Evolutionary conservation across 2,329 filamentous ascomycete species (phyloP).

Genomic region (Aspergillus hiratsukae): DNA sequence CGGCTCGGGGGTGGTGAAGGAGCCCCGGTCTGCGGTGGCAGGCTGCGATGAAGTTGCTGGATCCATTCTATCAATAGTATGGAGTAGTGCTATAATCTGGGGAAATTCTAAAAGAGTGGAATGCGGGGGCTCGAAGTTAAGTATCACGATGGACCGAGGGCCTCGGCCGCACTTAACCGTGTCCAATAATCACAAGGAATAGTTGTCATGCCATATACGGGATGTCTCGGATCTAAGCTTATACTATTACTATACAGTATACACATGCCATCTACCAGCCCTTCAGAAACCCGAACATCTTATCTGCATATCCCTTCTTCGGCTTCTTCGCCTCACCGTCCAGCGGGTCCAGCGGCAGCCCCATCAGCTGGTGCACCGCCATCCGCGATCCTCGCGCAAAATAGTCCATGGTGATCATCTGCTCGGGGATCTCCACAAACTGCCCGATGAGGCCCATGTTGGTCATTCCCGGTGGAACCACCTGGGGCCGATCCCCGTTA

Average conservation of each 20-base stretch:
- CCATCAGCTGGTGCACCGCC: constrained; percentile 31
- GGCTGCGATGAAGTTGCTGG: not conserved
- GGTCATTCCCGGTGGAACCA: constrained; percentile 32
- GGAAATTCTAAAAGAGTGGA: not conserved
- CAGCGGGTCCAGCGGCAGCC: constrained; percentile 10
- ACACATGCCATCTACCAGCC: not conserved
- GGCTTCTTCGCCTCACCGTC: constrained; percentile 7
- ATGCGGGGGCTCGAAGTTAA: not conserved
- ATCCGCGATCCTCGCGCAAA: constrained; percentile 33
- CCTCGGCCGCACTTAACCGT: not conserved
- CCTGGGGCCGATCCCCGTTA: constrained; percentile 34
- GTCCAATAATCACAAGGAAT: not conserved
- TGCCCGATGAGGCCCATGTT: constrained; percentile 42
- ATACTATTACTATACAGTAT: not conserved
- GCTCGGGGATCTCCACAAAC: constrained; percentile 39
- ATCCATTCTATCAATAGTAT: not conserved
- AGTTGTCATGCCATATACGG: too few relatives aligned
- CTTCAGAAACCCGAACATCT: not conserved
- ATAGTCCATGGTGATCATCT: constrained; percentile 40
- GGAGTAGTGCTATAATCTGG: not conserved
- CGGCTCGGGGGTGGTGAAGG: constrained; percentile 52
- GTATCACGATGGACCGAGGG: not conserved
- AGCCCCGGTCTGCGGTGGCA: constrained; percentile 44
- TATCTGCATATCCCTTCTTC: not conserved
- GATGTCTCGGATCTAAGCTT: not conserved